Percentiles rank a stretch among this genome's conserved stretches.
phyloP scores from a whole-genome alignment of 2,329 filamentous ascomycete genomes.

The Fonsecaea erecta region DNA sequence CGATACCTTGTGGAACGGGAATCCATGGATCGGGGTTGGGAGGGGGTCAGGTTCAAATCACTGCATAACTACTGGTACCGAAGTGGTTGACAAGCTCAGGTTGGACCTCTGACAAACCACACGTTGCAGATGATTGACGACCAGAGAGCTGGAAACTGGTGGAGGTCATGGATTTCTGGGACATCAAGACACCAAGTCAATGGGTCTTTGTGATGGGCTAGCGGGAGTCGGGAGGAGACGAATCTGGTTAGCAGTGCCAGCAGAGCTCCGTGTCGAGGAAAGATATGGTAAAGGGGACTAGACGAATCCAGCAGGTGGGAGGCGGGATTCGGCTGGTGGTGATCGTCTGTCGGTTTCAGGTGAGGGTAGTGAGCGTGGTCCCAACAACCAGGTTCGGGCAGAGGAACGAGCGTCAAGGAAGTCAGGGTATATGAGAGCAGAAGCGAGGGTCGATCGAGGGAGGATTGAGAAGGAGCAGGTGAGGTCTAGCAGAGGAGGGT shows the following conservation, averaged over 20 bases:
- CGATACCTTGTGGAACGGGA: conserved; percentile 35
- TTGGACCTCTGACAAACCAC: conserved; percentile 11
- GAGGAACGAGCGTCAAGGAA: conserved; percentile 6
- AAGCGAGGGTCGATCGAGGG: conserved; percentile 22
- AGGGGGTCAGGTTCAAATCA: conserved; percentile 16
- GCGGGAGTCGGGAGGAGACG: conserved; percentile 6
- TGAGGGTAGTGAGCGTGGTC: background rate
- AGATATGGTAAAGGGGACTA: background rate
- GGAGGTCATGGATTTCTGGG: conserved; percentile 30
- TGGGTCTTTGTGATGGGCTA: conserved; percentile 26
- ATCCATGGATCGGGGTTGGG: conserved; percentile 34
- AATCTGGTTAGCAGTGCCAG: conserved; percentile 14
- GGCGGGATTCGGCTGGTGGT: background rate
- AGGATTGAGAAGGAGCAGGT: conserved; percentile 12
- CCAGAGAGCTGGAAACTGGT: conserved; percentile 12
- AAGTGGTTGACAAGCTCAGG: conserved; percentile 5
- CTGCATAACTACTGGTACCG: conserved; percentile 8
- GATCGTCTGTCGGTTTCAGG: conserved; percentile 4
- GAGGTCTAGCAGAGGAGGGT: conserved; percentile 1
- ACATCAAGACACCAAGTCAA: conserved; percentile 33
- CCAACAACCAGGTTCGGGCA: conserved; percentile 4
- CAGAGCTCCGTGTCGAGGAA: conserved; percentile 20
- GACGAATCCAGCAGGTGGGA: conserved; percentile 8
- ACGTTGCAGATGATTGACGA: conserved; percentile 7
- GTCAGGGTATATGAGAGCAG: conserved; percentile 4